Evolutionary conservation across 2,329 filamentous ascomycete species (phyloP).

Genomic region (Talaromyces sp.): DNA sequence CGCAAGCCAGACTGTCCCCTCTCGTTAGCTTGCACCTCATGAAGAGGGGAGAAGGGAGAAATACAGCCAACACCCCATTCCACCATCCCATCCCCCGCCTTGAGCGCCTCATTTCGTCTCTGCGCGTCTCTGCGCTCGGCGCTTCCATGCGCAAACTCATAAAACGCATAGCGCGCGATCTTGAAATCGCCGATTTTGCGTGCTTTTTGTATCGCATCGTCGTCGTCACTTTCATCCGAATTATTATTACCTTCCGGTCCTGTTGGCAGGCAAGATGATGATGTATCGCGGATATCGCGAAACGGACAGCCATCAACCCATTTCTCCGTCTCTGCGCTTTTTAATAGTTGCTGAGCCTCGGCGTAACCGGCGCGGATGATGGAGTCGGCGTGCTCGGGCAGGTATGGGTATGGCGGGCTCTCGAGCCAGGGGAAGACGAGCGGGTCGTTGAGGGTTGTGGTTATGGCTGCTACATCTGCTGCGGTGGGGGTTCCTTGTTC

Average conservation of each 20-base stretch:
- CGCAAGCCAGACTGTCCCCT: constrained; percentile 19
- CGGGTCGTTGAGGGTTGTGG: constrained; percentile 21
- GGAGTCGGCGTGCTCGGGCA: constrained; percentile 14
- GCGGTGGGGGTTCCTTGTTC: not conserved
- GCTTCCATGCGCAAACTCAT: constrained; percentile 15
- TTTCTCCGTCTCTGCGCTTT: not conserved
- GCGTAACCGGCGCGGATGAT: constrained; percentile 8
- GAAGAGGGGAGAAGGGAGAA: too few species aligned
- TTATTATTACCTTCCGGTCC: too few species aligned
- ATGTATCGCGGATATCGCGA: constrained; percentile 16
- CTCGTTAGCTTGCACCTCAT: too few species aligned
- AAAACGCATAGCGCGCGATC: constrained; percentile 20
- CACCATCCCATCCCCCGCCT: constrained; percentile 19
- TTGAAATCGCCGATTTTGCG: constrained; percentile 19
- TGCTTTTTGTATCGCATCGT: not conserved
- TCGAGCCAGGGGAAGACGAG: constrained; percentile 18
- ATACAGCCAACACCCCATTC: constrained; percentile 22
- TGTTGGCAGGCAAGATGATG: not conserved
- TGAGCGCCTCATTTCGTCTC: constrained; percentile 16
- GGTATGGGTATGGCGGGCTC: constrained; percentile 22
- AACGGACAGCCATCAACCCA: constrained; percentile 20
- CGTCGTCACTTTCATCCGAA: not conserved
- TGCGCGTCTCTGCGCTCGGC: constrained; percentile 15
- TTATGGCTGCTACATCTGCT: constrained; percentile 12
- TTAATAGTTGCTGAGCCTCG: constrained; percentile 2